These are phyloP conservation scores for Neospora caninum DNA, from an alignment of 169 alveolate species.

Conservation along the genomic window DNA sequence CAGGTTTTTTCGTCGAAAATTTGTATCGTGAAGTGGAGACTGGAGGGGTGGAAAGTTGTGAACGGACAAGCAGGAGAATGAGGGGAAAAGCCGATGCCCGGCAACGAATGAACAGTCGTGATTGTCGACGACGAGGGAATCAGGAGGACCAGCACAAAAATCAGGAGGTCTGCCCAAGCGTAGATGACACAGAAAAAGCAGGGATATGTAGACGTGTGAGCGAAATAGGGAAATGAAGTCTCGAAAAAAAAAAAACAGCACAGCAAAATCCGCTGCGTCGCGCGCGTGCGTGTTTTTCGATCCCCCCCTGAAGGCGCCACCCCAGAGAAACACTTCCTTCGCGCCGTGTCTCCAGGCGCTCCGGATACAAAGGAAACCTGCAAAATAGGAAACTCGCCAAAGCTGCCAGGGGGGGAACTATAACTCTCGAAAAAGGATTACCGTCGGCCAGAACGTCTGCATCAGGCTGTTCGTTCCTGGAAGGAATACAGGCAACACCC, in stretches of 20 bases:
- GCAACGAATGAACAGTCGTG: not conserved
- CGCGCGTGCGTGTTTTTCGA: slow-evolving; percentile 13
- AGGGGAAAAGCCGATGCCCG: not conserved
- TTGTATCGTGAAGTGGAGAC: no score
- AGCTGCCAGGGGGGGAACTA: no score
- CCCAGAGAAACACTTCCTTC: not conserved
- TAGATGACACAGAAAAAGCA: not conserved
- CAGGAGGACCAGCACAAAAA: not conserved
- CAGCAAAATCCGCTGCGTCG: not conserved
- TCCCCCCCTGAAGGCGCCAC: not conserved
- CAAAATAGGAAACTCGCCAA: no score
- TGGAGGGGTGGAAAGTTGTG: not conserved
- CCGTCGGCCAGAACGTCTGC: no score
- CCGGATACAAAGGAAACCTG: not conserved
- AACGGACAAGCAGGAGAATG: not conserved
- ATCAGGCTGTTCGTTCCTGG: no score
- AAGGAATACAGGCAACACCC: no score
- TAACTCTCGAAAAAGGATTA: no score
- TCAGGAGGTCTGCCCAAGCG: not conserved
- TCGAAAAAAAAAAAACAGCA: not conserved
- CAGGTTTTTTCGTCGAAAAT: no score
- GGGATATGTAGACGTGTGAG: not conserved
- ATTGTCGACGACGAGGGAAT: not conserved
- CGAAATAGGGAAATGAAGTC: not conserved
- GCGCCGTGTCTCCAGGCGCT: not conserved